Evolutionary conservation across 495 filamentous ascomycete species (phyloP), one percentile per base, ranked within the genome.

Genomic region (Lasiosphaeria miniovina): DNA sequence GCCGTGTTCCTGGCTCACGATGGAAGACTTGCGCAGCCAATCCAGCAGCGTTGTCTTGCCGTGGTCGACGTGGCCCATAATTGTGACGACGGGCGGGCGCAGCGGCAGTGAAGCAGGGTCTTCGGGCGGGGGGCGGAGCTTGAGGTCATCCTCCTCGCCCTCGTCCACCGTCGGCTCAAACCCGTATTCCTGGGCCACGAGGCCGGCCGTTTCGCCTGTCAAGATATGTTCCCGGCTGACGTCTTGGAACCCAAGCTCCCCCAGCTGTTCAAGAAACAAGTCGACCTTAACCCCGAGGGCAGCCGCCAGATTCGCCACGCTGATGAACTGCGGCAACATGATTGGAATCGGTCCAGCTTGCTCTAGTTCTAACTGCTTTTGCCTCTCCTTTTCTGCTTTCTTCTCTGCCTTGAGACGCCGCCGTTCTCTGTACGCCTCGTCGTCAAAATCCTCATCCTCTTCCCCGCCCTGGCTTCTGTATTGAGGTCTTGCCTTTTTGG

Each of bases 31-130:
- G 11, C 95, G 91, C 36, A 99, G 80, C 77, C 86, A 98, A 63
- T 99, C 95, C 8, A 99, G 79, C 36, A 99, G 84, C 0, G 95
- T 98, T 0, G 95, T 99, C 77, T 99, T 99, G 35, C 95, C 95
- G 71, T 99, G 95, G 69, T 99, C 95, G 65, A 99, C 95, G 64
- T 99, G 95, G 6, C 95, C 95, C 95, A 99, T 99, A 69, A 99
- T 98, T 12, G 95, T 99, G 45, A 99, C 94, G 12, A 99, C 90
- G 5, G 95, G 95, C 7, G 95, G 93, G 45, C 95, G 83, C 6
- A 77, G 65, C 1, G 91, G 92, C 46, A 96, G 71, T 6, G 71
- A 59, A 2, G 88, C 87, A 34, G 80, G 82, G 65, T 97, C 91
- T 64, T 90, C 86, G 6, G 85, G 79, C 12, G 83, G 78, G 1